Evolutionary conservation across 2,329 filamentous ascomycete species (phyloP), one percentile per base, ranked within the genome.

Genomic region (Microcyclospora pomicola): DNA sequence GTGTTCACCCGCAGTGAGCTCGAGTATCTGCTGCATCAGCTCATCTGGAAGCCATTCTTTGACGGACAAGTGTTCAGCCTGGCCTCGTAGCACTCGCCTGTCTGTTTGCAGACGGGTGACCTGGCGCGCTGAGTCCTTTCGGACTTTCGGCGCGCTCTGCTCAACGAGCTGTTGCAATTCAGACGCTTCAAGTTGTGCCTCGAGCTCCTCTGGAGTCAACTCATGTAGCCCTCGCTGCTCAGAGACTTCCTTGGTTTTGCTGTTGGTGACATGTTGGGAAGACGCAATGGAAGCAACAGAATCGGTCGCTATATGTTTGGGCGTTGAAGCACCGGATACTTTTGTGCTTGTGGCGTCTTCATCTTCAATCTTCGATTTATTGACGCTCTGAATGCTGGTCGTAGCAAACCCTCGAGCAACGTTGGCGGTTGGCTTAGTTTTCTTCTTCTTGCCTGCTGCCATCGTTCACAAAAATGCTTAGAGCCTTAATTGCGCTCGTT

Each of bases 381-480:
- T 71, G 56, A 82, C 72, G 6, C 76, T 70, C 32, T 86, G 84
- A 42, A 93, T 73, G 1, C 88, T 96, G 10, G 84, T 92, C 5
- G 91, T 98, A 47, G 88, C 85, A 64, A 95, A 93, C 13, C 87
- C 91, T 59, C 91, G 73, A 30, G 86, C 85, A 42, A 87, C 84
- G 61, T 95, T 96, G 27, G 80, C 75, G 16, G 75, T 74, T 39
- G 82, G 72, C 72, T 95, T 96, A 69, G 85, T 92, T 67, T 95
- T 94, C 66, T 93, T 94, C 62, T 84, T 82, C 44, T 68, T 58
- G 27, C 44, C 50, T 15, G 43, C 51, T 31, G 48, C 44, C 52
- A 54, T 53, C 14, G 16, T 42, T n/a, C 6, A 31, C 4, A 31
- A 31, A 31, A 31, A 5, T 24, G 19, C 19, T 4, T 24, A 24